phyloP scores from a whole-genome alignment of 768 basidiomycete species.

The Kwoniella dendrophila region DNA sequence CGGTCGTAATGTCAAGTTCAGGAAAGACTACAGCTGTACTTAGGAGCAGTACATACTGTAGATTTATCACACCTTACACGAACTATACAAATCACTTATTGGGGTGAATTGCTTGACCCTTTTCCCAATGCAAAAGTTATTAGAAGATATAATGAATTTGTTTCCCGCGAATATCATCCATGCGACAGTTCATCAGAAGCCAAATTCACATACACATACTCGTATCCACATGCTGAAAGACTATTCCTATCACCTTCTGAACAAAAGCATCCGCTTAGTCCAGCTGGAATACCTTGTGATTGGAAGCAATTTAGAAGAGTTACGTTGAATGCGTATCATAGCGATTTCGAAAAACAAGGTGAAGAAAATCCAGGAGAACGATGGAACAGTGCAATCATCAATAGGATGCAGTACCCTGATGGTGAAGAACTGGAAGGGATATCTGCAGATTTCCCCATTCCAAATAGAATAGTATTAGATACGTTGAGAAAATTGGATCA shows the following conservation, averaged over 20 bases:
- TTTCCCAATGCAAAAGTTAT: background rate
- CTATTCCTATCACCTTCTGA: background rate
- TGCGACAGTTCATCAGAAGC: background rate
- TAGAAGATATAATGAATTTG: background rate
- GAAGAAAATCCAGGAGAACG: background rate
- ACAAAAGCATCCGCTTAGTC: background rate
- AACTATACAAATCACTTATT: constrained; percentile 1
- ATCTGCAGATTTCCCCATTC: background rate
- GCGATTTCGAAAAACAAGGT: background rate
- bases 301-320: background rate
- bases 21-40: background rate
- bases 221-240: background rate
- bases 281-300: background rate
- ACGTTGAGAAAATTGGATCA: no score
- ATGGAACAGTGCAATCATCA: background rate
- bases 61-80: background rate
- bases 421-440: constrained; percentile 2
- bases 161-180: background rate
- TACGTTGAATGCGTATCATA: background rate
- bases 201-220: background rate
- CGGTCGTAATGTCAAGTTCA: background rate
- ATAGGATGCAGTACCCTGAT: background rate
- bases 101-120: background rate
- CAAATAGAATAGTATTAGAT: no score
- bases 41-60: background rate